Percentiles rank a stretch among this genome's conserved stretches.
These are phyloP conservation scores for Auricularia heimuer DNA, from an alignment of 768 basidiomycete genomes.

Conservation along the genomic window DNA sequence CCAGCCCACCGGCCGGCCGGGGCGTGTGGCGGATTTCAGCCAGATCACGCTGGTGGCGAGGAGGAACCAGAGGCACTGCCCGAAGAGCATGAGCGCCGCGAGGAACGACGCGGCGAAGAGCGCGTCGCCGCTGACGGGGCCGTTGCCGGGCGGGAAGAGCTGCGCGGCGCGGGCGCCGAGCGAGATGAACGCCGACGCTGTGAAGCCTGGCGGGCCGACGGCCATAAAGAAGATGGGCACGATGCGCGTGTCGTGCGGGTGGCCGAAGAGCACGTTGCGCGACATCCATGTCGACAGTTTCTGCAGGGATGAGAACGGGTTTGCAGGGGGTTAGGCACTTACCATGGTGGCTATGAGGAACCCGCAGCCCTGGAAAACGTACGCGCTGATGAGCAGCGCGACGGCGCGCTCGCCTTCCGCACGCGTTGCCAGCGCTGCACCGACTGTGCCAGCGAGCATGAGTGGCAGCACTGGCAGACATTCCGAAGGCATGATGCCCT, in stretches of 20 bases:
- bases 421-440: conserved; percentile 33
- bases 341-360: neutral
- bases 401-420: conserved; percentile 26
- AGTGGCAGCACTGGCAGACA: conserved; percentile 9
- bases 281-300: conserved; percentile 40
- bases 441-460: conserved; percentile 41
- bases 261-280: conserved; percentile 30
- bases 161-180: conserved; percentile 28
- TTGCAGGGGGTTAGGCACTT: conserved; percentile 35
- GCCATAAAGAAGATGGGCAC: conserved; percentile 40
- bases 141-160: neutral
- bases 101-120: conserved; percentile 36
- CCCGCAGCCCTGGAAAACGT: conserved; percentile 37
- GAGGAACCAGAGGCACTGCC: conserved; percentile 39
- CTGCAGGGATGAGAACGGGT: conserved; percentile 23
- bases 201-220: conserved; percentile 41
- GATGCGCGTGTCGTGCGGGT: conserved; percentile 37
- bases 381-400: conserved; percentile 33
- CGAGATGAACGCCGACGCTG: conserved; percentile 36
- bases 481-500: conserved; percentile 25
- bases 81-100: conserved; percentile 31
- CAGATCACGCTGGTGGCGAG: conserved; percentile 7
- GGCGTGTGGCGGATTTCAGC: neutral
- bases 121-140: conserved; percentile 29
- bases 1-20: neutral